phyloP scores from a whole-genome alignment of 768 basidiomycete genomes.

The Lentinula boryana region DNA sequence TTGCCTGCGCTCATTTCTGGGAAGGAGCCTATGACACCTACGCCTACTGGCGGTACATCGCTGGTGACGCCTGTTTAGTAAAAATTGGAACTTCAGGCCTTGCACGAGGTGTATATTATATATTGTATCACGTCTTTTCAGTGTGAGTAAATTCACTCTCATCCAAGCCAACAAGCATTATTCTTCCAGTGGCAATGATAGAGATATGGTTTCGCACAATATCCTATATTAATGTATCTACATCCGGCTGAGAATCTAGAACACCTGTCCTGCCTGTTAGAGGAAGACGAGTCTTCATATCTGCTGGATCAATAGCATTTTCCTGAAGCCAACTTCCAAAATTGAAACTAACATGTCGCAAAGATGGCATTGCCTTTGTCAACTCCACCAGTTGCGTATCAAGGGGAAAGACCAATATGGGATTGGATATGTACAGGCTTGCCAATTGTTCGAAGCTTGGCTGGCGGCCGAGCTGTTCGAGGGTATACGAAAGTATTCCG shows the following conservation, averaged over 20 bases:
- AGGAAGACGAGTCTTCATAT: background rate
- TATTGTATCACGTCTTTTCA: no score
- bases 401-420: background rate
- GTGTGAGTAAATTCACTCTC: no score
- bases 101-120: no score
- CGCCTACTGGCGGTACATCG: conserved; percentile 13
- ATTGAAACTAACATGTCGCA: background rate
- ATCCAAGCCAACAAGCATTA: no score
- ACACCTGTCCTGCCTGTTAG: background rate
- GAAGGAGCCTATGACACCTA: conserved; percentile 26
- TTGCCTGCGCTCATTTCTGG: conserved; percentile 28
- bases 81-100: no score
- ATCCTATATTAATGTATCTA: background rate
- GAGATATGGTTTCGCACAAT: no score
- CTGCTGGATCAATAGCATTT: background rate
- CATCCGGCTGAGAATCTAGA: background rate
- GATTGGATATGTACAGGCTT: background rate
- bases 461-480: background rate
- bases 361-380: background rate
- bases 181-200: no score
- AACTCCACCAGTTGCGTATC: background rate
- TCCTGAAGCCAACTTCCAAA: background rate
- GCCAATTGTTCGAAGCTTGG: background rate
- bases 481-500: background rate
- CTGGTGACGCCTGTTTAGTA: background rate